Base-by-base conservation (phyloP, 2,329 filamentous ascomycete species). In the Gaeumannomyces sp. region DNA sequence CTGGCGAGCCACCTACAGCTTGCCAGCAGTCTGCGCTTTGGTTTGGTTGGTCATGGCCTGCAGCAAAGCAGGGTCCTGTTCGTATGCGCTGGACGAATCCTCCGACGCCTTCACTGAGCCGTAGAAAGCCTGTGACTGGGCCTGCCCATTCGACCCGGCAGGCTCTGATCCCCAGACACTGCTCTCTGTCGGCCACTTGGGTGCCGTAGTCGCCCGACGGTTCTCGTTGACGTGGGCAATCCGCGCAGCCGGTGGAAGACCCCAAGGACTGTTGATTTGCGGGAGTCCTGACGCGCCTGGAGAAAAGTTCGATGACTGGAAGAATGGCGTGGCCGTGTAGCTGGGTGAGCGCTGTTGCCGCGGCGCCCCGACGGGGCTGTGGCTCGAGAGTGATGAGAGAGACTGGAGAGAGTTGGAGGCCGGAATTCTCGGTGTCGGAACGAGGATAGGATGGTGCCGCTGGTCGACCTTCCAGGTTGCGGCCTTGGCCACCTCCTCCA, bases 251-350 rank as follows among this genome's bases (percentile, higher is more conserved):
- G 53, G 59, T 2, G 71, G 69, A 29, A 75, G 22, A 16, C 73
- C 74, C 65, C 69, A 72, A 0, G 74, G 71, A 64, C 73, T 74
- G 63, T 76, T 73, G 38, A 76, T 72, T 2, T 69, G 69, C 8
- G 75, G 73, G 35, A 76, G 65, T 61, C 71, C 73, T 19, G 74
- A 75, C 13, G 66, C 66, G 16, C 65, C 65, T 11, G 69, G 67
- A 31, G 72, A 73, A n/a, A 72, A 71, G 64, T 72, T 68, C 25
- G 69, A 71, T 16, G 70, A 71, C 25, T 72, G 72, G 27, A 72
- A 69, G 28, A 63, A 63, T n/a, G 62, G 56, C 2, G 53, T 33
- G n/a, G 38, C 60, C 7, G 25, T 62, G 29, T 50, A 62, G 38
- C 60, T 45, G 6, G 60, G 5, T 19, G 60, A 53, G 19, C 45